Evolutionary conservation across 768 basidiomycete species (phyloP).

Genomic region (Podaxis mareebaensis): DNA sequence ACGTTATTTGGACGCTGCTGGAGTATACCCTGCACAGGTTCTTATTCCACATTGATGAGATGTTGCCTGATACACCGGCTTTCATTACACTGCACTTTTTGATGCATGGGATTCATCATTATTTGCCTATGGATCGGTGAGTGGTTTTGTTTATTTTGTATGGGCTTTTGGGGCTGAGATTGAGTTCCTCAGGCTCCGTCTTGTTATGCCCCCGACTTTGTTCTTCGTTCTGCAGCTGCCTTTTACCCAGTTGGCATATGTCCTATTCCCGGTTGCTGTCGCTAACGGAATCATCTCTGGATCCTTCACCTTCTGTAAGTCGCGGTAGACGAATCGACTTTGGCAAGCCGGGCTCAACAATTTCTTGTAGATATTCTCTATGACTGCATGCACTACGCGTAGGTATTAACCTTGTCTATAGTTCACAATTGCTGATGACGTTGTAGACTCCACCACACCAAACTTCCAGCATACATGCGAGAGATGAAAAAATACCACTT

Average conservation of each 20-base stretch:
- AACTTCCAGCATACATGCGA: slow-evolving; percentile 79
- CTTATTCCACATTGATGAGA: slow-evolving; percentile 92
- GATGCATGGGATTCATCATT: slow-evolving; percentile 96
- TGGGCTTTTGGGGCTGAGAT: slow-evolving; percentile 2
- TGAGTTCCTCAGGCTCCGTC: slow-evolving; percentile 58
- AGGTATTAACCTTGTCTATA: slow-evolving; percentile 30
- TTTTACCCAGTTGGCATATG: slow-evolving; percentile 83
- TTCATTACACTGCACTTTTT: slow-evolving; percentile 89
- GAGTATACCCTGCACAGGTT: slow-evolving; percentile 95
- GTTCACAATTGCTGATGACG: slow-evolving; percentile 14
- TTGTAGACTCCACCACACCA: slow-evolving; percentile 78
- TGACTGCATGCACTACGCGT: slow-evolving; percentile 93
- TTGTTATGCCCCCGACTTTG: slow-evolving; percentile 94
- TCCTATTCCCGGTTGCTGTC: slow-evolving; percentile 77
- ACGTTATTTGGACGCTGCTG: slow-evolving; percentile 90
- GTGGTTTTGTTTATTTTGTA: slow-evolving; percentile 22
- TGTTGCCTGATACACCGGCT: slow-evolving; percentile 78
- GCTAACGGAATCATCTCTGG: slow-evolving; percentile 94
- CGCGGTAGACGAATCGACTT: too few species aligned
- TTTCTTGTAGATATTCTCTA: slow-evolving; percentile 66
- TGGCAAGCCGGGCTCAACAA: neutral
- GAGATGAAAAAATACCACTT: slow-evolving; percentile 98
- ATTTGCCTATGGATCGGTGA: slow-evolving; percentile 93
- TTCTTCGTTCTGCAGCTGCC: slow-evolving; percentile 79
- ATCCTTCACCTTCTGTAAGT: slow-evolving; percentile 73